Base-by-base conservation (phyloP, 495 filamentous ascomycete genomes). In the Tuber brumale region DNA sequence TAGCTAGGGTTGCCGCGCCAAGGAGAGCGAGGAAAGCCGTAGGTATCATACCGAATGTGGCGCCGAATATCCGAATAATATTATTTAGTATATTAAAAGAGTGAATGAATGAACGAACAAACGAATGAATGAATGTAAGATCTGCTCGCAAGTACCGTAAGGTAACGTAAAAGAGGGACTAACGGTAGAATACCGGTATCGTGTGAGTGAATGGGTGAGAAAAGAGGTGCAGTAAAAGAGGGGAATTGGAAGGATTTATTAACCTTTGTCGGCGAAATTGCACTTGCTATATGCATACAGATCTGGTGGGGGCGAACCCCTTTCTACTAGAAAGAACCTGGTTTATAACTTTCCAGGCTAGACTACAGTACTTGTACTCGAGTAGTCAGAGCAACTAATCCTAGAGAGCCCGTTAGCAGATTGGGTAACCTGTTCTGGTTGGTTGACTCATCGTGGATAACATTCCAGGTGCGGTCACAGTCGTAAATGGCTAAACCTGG, bases 1-100 rank as follows among this genome's bases (percentile, higher is more conserved):
- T 46, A 35, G 27, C 75, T 6, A 73, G n/a, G 21, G 71, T 61
- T 37, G 71, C 70, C 70, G 74, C 31, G 10, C 72, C 37, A 70
- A 76, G 70, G 18, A 70, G 43, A 37, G 71, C 43, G 45, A 76
- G 42, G 19, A 42, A 57, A 5, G 57, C n/a, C 7, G 71, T 2
- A 5, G 51, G 44, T 19, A 69, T 69, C 19, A 74, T 44, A 44
- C 69, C 57, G 51, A 71, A 46, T 21, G 42, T 35, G 19, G 16
- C 10, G 51, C 27, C 3, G 23, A 27, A 10, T 31, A 27, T 23
- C n/a, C 42, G 57, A 43, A 19, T 74, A n/a, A n/a, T n/a, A n/a
- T n/a, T n/a, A 74, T 70, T 44, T 9, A 27, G 61, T 43, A 27
- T 39, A 8, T 46, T 23, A 43, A 72, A 70, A 42, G 72, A 43